Evolutionary conservation across 768 basidiomycete species (phyloP).

Genomic region (Tylopilus rubrobrunneus): DNA sequence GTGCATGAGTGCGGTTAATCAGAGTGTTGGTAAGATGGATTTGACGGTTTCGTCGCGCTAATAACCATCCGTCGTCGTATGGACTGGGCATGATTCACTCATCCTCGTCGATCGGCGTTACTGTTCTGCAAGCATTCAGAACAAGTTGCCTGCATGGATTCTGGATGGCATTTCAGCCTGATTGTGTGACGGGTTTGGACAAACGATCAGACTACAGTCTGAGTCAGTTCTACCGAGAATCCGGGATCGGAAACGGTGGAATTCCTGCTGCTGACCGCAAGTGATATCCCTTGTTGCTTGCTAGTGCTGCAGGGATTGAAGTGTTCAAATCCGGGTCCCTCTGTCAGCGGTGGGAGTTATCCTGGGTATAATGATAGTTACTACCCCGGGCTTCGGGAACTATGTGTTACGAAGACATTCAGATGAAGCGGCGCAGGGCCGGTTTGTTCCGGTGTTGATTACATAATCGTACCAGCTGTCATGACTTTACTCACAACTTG

Average conservation of each 20-base stretch:
- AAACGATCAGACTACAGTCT: slow-evolving; percentile 65
- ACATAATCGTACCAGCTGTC: slow-evolving; percentile 11
- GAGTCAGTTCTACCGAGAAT: slow-evolving; percentile 64
- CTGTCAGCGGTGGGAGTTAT: slow-evolving; percentile 1
- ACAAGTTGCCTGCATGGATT: slow-evolving; percentile 92
- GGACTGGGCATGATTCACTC: slow-evolving; percentile 92
- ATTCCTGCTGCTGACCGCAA: too few relatives aligned
- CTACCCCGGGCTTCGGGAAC: neutral
- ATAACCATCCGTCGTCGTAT: slow-evolving; percentile 75
- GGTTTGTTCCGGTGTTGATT: slow-evolving; percentile 15
- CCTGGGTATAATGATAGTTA: neutral
- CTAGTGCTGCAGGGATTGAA: slow-evolving; percentile 3
- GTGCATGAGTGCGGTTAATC: slow-evolving; percentile 94
- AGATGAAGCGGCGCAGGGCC: neutral
- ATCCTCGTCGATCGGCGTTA: slow-evolving; percentile 87
- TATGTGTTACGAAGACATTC: neutral
- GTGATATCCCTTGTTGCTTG: neutral
- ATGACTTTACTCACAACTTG: neutral
- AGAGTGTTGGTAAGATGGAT: slow-evolving; percentile 76
- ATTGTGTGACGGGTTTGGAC: slow-evolving; percentile 68
- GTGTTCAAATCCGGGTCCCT: neutral
- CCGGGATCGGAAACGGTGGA: slow-evolving; percentile 41
- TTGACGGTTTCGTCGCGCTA: neutral
- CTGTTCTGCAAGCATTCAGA: slow-evolving; percentile 56
- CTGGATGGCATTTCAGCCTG: slow-evolving; percentile 52